Conservation (phyloP, 176 grass and related monocot genomes). For the Dactylis glomerata region DNA sequence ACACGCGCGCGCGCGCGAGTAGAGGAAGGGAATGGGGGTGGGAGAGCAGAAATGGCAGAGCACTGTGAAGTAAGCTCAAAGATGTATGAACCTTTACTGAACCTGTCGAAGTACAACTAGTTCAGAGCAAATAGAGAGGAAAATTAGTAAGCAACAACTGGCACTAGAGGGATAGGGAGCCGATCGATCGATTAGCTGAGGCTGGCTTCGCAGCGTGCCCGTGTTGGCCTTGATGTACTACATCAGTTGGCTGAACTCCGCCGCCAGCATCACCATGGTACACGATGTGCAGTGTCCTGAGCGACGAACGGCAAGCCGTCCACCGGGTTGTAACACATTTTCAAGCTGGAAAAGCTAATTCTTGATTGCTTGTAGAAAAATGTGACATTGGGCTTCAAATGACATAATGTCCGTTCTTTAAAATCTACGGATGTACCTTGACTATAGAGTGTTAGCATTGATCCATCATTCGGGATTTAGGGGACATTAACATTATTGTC, state of each 20-base stretch:
- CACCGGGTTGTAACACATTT: background rate
- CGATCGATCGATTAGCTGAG: background rate
- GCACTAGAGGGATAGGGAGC: background rate
- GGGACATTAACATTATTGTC: no score
- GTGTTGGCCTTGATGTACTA: no score
- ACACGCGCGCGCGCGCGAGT: background rate
- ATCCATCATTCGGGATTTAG: no score
- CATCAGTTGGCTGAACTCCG: no score
- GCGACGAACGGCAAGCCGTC: no score
- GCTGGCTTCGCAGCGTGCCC: no score
- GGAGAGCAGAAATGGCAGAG: background rate
- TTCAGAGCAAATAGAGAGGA: background rate
- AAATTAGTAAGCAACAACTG: background rate
- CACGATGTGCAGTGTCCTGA: no score
- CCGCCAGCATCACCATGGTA: no score
- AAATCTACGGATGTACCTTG: no score
- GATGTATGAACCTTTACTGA: background rate
- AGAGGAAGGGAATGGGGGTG: background rate
- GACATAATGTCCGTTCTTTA: background rate
- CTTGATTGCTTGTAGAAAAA: background rate
- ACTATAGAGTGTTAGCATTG: no score
- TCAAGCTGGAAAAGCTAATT: background rate
- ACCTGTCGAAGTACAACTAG: background rate
- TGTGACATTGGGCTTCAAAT: background rate
- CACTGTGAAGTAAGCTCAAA: background rate